Base-by-base conservation (phyloP, 768 basidiomycete species). In the Mycena rosella region DNA sequence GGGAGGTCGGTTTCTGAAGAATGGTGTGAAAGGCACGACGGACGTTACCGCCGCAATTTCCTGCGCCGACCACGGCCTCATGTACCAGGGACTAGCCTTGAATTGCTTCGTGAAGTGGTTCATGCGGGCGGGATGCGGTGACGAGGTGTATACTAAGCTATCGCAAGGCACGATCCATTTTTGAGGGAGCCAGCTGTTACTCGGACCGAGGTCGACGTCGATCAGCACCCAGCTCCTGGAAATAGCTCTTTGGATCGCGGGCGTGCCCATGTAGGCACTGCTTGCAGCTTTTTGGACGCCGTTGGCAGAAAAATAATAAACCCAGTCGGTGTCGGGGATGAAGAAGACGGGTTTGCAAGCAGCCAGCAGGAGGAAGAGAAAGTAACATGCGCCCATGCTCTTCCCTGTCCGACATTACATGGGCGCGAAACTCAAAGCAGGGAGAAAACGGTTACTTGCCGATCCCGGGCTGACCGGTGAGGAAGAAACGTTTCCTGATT, bases 381-480 rank as follows among this genome's bases (percentile, higher is more conserved):
- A 34, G 59, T 60, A 67, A n/a, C 42, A 1, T 36, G 58, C 49
- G 11, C 51, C 58, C 3, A 54, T 29, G 52, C 58, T 60, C 45
- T 67, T 67, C 52, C 65, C 65, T 67, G 26, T 17, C 34, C 29
- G 27, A 27, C 44, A 36, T 45, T 54, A 52, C 27, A 53, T 67
- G n/a, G 53, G 64, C 49, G 51, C 56, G 36, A 65, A 58, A 26
- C 36, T 51, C 26, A 45, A 27, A 52, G 51, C 27, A 65, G 51
- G 26, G 48, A 5, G 42, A 66, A 47, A 36, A 60, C 30, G 58
- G 60, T 29, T n/a, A 54, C 42, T 60, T 54, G 32, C 58, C 65
- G 40, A 66, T 53, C 11, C 65, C 57, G 20, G 57, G 57, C 49
- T 66, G 65, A 24, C 57, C 58, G 32, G 65, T 60, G n/a, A 66